Percentiles rank a stretch among this genome's conserved stretches.
These are phyloP conservation scores for Petunia secreta DNA, from an alignment of 257 asterid species.

Conservation along the genomic window DNA sequence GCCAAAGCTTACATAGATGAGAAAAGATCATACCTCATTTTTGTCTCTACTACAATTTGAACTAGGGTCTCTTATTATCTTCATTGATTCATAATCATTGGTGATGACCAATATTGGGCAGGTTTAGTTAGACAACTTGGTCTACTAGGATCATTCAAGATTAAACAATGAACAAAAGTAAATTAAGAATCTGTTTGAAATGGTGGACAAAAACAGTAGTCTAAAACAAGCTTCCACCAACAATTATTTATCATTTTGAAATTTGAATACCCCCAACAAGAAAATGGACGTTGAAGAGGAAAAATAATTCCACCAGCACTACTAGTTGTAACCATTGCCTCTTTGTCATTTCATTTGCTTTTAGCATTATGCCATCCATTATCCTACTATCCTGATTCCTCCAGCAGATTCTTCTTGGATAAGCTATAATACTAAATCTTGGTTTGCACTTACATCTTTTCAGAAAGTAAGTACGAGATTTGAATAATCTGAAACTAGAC, in stretches of 20 bases:
- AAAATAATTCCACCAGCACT: conserved; percentile 16
- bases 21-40: neutral
- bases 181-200: conserved; percentile 5
- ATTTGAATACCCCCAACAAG: neutral
- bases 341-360: conserved; percentile 20
- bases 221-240: neutral
- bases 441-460: neutral
- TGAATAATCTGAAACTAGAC: neutral
- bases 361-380: conserved; percentile 11
- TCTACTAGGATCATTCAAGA: conserved; percentile 16
- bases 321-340: conserved; percentile 12
- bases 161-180: conserved; percentile 12
- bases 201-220: conserved; percentile 19
- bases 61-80: neutral
- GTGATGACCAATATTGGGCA: neutral
- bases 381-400: neutral
- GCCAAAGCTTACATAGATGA: neutral
- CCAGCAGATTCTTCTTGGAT: conserved; percentile 15
- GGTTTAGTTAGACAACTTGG: conserved; percentile 1
- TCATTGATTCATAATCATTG: neutral
- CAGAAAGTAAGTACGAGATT: conserved; percentile 9
- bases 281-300: neutral
- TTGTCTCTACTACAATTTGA: neutral
- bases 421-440: neutral
- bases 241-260: neutral